A percentile compares a stretch with the other conserved stretches of the same genome.
phyloP scores from a whole-genome alignment of 164 flowering plant species.

The Protea cynaroides region DNA sequence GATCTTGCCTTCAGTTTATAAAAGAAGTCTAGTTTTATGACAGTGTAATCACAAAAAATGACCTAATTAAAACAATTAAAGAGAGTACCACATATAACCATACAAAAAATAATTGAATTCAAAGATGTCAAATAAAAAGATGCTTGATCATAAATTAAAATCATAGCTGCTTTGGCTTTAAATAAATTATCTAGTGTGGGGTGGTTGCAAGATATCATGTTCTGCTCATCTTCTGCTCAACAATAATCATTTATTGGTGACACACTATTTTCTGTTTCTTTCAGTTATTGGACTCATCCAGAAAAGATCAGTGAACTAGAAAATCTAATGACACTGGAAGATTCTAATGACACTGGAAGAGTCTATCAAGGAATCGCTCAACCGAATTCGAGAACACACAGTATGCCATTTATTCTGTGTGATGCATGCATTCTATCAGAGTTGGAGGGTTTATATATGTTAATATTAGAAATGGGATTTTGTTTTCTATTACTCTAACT shows the following conservation, averaged over 20 bases:
- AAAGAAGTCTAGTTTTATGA: no score
- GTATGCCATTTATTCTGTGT: slow-evolving; percentile 18
- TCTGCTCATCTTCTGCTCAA: no score
- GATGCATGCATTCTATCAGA: neutral
- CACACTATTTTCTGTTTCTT: neutral
- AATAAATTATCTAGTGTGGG: neutral
- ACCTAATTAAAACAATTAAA: no score
- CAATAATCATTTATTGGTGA: neutral
- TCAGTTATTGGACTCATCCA: slow-evolving; percentile 53
- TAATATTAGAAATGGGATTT: neutral
- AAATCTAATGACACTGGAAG: slow-evolving; percentile 52
- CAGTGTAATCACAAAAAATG: no score
- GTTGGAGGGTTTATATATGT: neutral
- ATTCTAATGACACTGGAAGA: no score
- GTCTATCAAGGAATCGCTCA: slow-evolving; percentile 40
- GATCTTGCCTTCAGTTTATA: no score
- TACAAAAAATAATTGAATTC: no score
- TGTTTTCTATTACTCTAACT: no score
- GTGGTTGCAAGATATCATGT: neutral
- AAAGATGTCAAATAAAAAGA: no score
- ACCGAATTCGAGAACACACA: slow-evolving; percentile 32
- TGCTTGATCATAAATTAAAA: no score
- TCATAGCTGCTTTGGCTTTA: neutral
- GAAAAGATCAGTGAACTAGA: slow-evolving; percentile 45
- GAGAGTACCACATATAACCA: no score